These are phyloP conservation scores for Penicillium sp. DNA, from an alignment of 2,329 filamentous ascomycete genomes.

Conservation along the genomic window DNA sequence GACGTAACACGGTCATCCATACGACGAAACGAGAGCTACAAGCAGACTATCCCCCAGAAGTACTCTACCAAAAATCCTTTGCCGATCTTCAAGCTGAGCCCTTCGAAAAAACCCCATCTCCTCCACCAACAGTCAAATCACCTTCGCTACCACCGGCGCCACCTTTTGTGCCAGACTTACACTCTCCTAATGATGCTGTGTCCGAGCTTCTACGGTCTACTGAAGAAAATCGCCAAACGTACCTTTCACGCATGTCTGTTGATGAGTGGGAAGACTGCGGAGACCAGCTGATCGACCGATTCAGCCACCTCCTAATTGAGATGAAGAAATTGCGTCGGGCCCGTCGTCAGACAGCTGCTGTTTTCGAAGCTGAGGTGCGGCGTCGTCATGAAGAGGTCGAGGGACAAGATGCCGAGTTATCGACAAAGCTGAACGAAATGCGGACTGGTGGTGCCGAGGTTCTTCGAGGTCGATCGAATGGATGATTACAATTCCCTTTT, in stretches of 20 bases:
- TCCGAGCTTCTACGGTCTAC: constrained; percentile 37
- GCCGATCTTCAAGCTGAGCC: constrained; percentile 49
- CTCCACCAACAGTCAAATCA: constrained; percentile 23
- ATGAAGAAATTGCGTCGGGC: constrained; percentile 54
- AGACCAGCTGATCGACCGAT: constrained; percentile 58
- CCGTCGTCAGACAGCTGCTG: constrained; percentile 52
- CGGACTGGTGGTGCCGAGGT: constrained; percentile 54
- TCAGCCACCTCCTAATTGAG: constrained; percentile 50
- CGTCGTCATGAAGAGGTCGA: constrained; percentile 52
- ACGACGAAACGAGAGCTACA: constrained; percentile 34
- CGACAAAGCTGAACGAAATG: constrained; percentile 53
- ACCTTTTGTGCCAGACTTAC: constrained; percentile 13
- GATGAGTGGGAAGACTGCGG: constrained; percentile 62
- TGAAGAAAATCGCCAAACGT: constrained; percentile 44
- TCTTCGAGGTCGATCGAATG: constrained; percentile 41
- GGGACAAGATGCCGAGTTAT: constrained; percentile 49
- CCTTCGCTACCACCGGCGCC: constrained; percentile 19
- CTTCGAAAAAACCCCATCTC: constrained; percentile 45
- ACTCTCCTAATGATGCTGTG: constrained; percentile 36
- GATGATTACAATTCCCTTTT: constrained; percentile 13
- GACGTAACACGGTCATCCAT: constrained; percentile 24
- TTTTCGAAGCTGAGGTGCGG: constrained; percentile 56
- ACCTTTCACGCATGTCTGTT: constrained; percentile 53
- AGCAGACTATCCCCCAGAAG: constrained; percentile 49
- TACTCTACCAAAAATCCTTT: constrained; percentile 48